Percentiles rank a stretch among this genome's conserved stretches.
These are phyloP conservation scores for Passiflora organensis DNA, from an alignment of 345 rosid genomes.

Conservation along the genomic window DNA sequence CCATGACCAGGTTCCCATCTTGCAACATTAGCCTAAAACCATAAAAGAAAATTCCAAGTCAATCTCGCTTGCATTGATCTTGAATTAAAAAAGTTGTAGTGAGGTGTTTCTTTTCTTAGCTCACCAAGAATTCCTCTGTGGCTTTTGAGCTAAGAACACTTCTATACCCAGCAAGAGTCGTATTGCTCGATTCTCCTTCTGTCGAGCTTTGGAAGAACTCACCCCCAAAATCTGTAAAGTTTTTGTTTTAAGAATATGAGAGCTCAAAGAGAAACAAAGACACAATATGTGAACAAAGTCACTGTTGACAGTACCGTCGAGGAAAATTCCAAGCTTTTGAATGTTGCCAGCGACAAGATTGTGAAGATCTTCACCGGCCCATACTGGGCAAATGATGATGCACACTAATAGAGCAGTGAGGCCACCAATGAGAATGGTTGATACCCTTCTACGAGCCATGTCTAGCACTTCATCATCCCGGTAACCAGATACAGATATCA, in stretches of 20 bases:
- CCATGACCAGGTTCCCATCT: conserved; percentile 90
- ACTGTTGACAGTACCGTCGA: conserved; percentile 14
- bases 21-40: conserved; percentile 67
- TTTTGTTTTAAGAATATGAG: background rate
- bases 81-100: background rate
- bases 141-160: conserved; percentile 59
- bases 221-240: conserved; percentile 50
- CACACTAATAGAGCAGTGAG: conserved; percentile 10
- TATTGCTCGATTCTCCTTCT: conserved; percentile 23
- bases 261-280: too few species aligned
- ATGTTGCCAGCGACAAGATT: conserved; percentile 18
- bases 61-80: background rate
- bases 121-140: conserved; percentile 69
- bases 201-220: conserved; percentile 32
- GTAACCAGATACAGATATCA: conserved; percentile 27
- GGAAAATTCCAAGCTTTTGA: conserved; percentile 23
- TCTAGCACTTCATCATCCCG: conserved; percentile 23
- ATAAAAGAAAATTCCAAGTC: background rate
- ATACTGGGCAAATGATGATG: conserved; percentile 23
- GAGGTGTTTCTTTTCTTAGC: conserved; percentile 2
- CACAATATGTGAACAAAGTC: too few species aligned
- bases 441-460: conserved; percentile 19
- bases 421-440: conserved; percentile 26
- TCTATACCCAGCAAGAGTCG: conserved; percentile 37
- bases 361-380: conserved; percentile 38